Evolutionary conservation across 2,329 filamentous ascomycete genomes (phyloP).

Genomic region (Diaporthe sp.): DNA sequence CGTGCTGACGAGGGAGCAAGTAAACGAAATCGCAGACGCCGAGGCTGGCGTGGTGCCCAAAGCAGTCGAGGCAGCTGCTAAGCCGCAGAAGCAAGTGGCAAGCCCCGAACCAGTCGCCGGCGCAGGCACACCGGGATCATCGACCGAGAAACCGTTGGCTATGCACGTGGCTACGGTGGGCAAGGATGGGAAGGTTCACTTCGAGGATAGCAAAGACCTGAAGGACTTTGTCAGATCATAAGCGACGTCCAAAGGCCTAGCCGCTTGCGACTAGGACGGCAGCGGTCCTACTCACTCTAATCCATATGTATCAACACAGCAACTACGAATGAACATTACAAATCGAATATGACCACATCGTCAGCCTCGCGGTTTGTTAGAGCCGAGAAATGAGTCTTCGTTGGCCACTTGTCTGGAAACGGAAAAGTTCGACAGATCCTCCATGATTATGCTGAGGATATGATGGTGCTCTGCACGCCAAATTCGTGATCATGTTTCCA

Average conservation of each 20-base stretch:
- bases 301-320: constrained; percentile 35
- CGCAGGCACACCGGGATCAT: constrained; percentile 46
- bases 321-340: background rate
- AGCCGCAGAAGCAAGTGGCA: constrained; percentile 51
- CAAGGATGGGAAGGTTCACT: constrained; percentile 75
- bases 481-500: background rate
- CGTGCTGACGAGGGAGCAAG: constrained; percentile 80
- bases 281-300: constrained; percentile 2
- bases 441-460: background rate
- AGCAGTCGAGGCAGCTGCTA: constrained; percentile 64
- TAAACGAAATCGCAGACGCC: constrained; percentile 90
- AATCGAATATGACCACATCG: background rate
- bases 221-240: constrained; percentile 66
- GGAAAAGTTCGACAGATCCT: background rate
- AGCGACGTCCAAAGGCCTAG: constrained; percentile 2
- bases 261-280: background rate
- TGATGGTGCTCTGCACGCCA: background rate
- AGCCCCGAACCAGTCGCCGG: constrained; percentile 8
- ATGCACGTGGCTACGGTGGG: constrained; percentile 70
- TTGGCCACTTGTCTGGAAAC: background rate
- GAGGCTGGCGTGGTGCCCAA: constrained; percentile 79
- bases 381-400: background rate
- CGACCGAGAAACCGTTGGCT: constrained; percentile 56
- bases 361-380: background rate
- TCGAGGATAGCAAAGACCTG: constrained; percentile 71